Base-by-base conservation (phyloP, 1,139 yeast genomes). In the Geotrichum cucujoidarum region DNA sequence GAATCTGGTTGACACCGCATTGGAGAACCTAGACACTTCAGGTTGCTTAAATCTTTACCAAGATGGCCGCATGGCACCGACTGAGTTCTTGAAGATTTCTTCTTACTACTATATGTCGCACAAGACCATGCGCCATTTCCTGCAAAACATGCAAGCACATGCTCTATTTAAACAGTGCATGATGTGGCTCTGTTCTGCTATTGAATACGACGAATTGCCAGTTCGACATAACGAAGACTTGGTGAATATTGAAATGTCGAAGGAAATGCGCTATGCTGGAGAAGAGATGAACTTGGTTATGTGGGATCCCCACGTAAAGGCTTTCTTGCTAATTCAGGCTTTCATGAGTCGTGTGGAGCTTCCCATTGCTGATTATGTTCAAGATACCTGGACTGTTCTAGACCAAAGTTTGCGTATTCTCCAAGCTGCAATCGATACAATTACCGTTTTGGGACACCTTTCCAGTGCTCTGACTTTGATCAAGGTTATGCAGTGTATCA, bases 261-360 rank as follows among this genome's bases (percentile, higher is more conserved):
- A 80, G 54, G 80, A 81, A 43, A 76, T 89, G 73, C 74, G 94
- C 52, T 92, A 79, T 59, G 82, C 87, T 2, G 94, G 73, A 54
- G 59, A 67, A 38, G 59, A 55, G 20, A 56, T 71, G 43, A 81
- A 78, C 48, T 81, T 81, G 57, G 69, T 82, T 56, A 83, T 89
- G 65, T 89, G 95, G 84, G 96, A 92, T 65, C 97, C 98, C 2
- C 97, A 92, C 65, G 90, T 92, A 55, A 92, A 92, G 63, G 83
- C 95, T 0, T 92, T 78, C 61, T 72, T 92, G 56, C 73, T 92
- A 52, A 64, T 92, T 13, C 97, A 94, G 65, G 97, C 97, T 0
- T 88, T 78, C 60, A 78, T 94, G 77, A 77, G 84, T 51, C 73
- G 95, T 50, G 76, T 85, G 11, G 95, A 87, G 53, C 70, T 92